Evolutionary conservation across 169 alveolate genomes (phyloP).

Genomic region (Plasmodium yoelii): DNA sequence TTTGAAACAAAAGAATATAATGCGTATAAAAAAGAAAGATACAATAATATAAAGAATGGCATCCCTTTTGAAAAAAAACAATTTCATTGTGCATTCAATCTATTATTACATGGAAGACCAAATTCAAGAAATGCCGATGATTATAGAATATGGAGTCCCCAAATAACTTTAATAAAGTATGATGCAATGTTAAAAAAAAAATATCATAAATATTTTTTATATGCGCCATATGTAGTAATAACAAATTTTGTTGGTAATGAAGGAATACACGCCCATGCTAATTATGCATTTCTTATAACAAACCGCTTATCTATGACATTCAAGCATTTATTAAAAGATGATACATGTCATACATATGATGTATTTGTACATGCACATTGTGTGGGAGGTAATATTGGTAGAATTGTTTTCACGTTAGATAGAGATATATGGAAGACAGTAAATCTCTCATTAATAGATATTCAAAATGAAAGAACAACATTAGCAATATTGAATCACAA

Average conservation of each 20-base stretch:
- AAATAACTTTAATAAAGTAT: conserved; percentile 26
- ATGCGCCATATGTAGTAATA: conserved; percentile 45
- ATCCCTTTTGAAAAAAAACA: conserved; percentile 28
- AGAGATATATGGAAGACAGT: conserved; percentile 27
- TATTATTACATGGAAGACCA: conserved; percentile 71
- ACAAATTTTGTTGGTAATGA: conserved; percentile 23
- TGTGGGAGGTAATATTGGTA: conserved; percentile 57
- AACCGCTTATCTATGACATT: conserved; percentile 35
- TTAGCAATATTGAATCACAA: conserved; percentile 44
- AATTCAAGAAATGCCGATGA: conserved; percentile 23
- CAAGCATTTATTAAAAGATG: conserved; percentile 26
- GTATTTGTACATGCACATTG: conserved; percentile 43
- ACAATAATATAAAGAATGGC: conserved; percentile 33
- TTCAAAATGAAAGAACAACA: conserved; percentile 13
- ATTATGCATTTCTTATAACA: conserved; percentile 39
- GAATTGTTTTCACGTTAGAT: conserved; percentile 32
- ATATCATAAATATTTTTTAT: conserved; percentile 35
- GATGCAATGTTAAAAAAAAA: conserved; percentile 42
- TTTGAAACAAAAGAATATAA: conserved; percentile 66
- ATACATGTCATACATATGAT: conserved; percentile 56
- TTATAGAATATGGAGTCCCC: conserved; percentile 72
- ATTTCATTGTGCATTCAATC: conserved; percentile 25
- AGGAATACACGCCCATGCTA: conserved; percentile 39
- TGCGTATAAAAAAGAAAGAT: conserved; percentile 63
- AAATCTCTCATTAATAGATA: conserved; percentile 2